Evolutionary conservation across 1,284 basidiomycete genomes (phyloP).

Genomic region (Moniliella sp.): DNA sequence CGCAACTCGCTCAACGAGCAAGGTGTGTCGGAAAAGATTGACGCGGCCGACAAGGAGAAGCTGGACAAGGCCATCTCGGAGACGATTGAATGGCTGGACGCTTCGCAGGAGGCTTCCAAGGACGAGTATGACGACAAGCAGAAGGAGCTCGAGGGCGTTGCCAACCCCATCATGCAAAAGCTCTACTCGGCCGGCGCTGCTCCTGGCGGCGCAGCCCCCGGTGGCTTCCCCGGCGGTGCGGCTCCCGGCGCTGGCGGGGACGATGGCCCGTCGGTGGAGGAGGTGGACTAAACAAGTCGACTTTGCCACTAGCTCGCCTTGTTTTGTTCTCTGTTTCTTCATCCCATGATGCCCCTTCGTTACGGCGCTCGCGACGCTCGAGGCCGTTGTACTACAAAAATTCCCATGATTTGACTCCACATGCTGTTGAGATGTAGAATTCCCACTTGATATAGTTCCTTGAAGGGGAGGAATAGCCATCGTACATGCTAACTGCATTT

Average conservation of each 20-base stretch:
- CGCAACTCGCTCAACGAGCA: constrained; percentile 46
- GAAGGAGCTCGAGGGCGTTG: constrained; percentile 78
- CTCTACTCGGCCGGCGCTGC: constrained; percentile 54
- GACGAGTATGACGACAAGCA: constrained; percentile 88
- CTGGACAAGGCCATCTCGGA: constrained; percentile 66
- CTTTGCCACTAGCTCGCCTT: too few species aligned
- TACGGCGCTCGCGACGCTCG: too few species aligned
- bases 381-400: too few species aligned
- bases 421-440: too few species aligned
- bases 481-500: too few species aligned
- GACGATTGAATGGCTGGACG: constrained; percentile 69
- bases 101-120: constrained; percentile 68
- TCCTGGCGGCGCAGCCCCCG: constrained; percentile 40
- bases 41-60: constrained; percentile 63
- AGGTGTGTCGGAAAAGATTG: constrained; percentile 50
- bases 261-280: constrained; percentile 68
- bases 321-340: too few species aligned
- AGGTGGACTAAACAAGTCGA: constrained; percentile 57
- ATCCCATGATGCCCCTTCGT: too few species aligned
- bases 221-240: constrained; percentile 24
- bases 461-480: too few species aligned
- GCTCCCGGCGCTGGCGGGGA: constrained; percentile 36
- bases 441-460: too few species aligned
- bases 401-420: too few species aligned
- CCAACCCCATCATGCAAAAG: constrained; percentile 85